Conservation (phyloP, 306 rosid genomes). For the Cicer arietinum region DNA sequence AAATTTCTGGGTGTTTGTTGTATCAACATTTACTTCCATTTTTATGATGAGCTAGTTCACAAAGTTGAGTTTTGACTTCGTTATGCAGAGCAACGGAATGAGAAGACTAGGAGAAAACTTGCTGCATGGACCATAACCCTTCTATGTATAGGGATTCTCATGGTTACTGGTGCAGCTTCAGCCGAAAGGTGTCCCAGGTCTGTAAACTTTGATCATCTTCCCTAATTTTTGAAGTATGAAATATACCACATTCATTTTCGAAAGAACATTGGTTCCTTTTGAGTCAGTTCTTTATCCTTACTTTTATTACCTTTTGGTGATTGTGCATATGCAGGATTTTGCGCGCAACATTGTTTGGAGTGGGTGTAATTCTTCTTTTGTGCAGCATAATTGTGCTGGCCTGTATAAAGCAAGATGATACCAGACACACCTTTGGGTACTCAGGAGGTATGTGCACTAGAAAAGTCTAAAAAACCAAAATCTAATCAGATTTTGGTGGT, state of each 20-base stretch:
- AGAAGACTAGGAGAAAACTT: conserved; percentile 64
- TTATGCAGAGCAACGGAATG: conserved; percentile 51
- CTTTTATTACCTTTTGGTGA: conserved; percentile 20
- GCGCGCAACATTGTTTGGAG: conserved; percentile 56
- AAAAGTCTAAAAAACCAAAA: conserved; percentile 1
- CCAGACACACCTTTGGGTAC: conserved; percentile 70
- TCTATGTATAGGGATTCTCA: conserved; percentile 64
- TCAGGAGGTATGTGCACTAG: conserved; percentile 61
- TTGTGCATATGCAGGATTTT: conserved; percentile 50
- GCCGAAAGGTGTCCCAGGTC: conserved; percentile 64
- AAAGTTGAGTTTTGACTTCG: conserved; percentile 33
- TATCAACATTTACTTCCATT: conserved; percentile 36
- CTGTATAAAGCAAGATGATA: conserved; percentile 63
- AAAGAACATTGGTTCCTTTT: not conserved
- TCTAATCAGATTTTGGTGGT: conserved; percentile 12
- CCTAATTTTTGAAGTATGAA: conserved; percentile 30
- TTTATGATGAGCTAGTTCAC: conserved; percentile 29
- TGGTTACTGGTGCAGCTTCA: conserved; percentile 64
- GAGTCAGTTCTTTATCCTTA: conserved; percentile 13
- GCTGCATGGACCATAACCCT: conserved; percentile 72
- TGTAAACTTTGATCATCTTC: conserved; percentile 32
- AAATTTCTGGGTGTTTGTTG: conserved; percentile 3
- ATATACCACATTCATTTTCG: conserved; percentile 24
- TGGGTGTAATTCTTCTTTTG: conserved; percentile 56
- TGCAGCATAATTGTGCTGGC: conserved; percentile 59